Percentiles rank a stretch among this genome's conserved stretches.
phyloP scores from a whole-genome alignment of 768 basidiomycete species.

The Clavulina sp. region DNA sequence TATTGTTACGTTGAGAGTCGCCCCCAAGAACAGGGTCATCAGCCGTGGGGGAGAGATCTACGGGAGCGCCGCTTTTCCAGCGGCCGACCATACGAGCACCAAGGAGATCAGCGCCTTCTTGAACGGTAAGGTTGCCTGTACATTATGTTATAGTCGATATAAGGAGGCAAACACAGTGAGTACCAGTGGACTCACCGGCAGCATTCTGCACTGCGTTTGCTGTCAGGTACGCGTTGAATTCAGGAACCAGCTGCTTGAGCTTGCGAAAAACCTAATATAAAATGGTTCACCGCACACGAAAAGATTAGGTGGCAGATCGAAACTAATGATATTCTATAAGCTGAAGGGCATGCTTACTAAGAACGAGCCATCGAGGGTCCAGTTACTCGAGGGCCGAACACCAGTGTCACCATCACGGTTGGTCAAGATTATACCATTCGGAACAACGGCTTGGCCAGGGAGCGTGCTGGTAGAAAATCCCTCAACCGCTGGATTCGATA shows the following conservation, averaged over 20 bases:
- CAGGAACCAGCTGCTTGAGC: conserved; percentile 1
- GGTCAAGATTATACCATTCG: neutral
- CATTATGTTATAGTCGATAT: no score
- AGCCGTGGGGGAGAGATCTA: neutral
- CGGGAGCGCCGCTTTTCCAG: conserved; percentile 1
- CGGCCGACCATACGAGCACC: neutral
- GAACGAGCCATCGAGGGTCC: neutral
- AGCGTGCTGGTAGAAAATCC: neutral
- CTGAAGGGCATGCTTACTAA: neutral
- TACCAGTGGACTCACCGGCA: no score
- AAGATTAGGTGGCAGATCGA: neutral
- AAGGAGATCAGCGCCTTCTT: neutral
- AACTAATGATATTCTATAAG: neutral
- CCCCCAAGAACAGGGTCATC: neutral
- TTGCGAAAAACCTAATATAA: neutral
- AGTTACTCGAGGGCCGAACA: neutral
- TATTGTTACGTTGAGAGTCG: conserved; percentile 2
- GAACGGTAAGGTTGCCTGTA: neutral
- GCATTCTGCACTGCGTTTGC: neutral
- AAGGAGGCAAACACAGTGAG: no score
- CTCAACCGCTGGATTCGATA: conserved; percentile 2
- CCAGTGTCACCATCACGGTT: neutral
- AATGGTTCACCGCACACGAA: neutral
- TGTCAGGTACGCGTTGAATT: conserved; percentile 1
- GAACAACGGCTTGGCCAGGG: neutral